Evolutionary conservation across 306 rosid genomes (phyloP).

Genomic region (Abrus precatorius): DNA sequence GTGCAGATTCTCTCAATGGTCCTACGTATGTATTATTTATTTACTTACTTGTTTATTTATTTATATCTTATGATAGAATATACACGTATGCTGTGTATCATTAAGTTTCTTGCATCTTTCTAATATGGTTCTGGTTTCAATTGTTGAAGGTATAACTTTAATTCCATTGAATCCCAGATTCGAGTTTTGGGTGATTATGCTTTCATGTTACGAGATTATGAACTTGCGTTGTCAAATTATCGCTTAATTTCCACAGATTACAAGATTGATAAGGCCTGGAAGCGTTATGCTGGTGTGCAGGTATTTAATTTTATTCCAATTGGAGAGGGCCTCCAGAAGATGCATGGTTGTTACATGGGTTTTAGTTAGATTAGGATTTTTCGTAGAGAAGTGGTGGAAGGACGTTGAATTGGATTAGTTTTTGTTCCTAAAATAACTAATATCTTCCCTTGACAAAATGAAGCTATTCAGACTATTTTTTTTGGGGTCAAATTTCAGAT

Average conservation of each 20-base stretch:
- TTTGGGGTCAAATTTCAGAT: neutral
- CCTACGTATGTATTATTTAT: conserved; percentile 66
- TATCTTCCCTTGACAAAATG: conserved; percentile 32
- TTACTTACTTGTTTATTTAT: conserved; percentile 18
- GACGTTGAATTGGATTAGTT: conserved; percentile 11
- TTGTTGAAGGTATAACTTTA: conserved; percentile 84
- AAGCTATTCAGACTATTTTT: neutral
- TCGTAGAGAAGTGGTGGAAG: conserved; percentile 37
- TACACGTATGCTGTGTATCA: conserved; percentile 44
- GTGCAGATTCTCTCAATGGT: conserved; percentile 77
- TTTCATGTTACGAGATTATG: conserved; percentile 97
- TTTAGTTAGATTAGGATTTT: conserved; percentile 38
- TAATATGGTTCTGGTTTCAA: conserved; percentile 54
- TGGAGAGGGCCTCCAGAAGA: conserved; percentile 35
- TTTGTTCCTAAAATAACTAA: conserved; percentile 1
- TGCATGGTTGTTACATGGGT: conserved; percentile 22
- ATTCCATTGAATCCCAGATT: conserved; percentile 95
- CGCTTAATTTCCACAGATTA: conserved; percentile 96
- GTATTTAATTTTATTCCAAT: conserved; percentile 54
- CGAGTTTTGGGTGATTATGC: conserved; percentile 98
- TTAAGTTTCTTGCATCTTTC: conserved; percentile 40
- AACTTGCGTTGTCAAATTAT: conserved; percentile 95
- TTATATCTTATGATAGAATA: conserved; percentile 41
- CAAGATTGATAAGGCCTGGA: conserved; percentile 99
- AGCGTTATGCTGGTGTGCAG: conserved; percentile 97